Base-by-base conservation (phyloP, 2,329 filamentous ascomycete species). In the Aspergillus sergii region DNA sequence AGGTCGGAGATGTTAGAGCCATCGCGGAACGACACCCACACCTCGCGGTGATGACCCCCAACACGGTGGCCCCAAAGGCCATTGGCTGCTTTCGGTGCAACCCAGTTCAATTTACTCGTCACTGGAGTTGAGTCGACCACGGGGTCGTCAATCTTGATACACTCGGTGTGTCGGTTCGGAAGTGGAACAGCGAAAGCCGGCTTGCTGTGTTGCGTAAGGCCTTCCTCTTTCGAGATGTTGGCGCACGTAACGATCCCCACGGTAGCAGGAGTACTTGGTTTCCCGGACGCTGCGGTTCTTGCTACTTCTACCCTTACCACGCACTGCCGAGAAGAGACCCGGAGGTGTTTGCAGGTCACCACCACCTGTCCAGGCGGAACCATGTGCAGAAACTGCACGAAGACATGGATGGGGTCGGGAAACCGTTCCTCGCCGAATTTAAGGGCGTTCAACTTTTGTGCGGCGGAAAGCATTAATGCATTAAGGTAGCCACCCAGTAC, bases 21-120 rank as follows among this genome's bases (percentile, higher is more conserved):
- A 51, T 70, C 68, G n/a, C 64, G 62, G 53, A 69, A 68, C 5
- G 69, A 70, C 11, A 71, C 36, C 69, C 68, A 71, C 4, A 70
- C 65, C 36, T 71, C 69, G 9, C 69, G 64, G 19, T 68, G 39
- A 48, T 71, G 68, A 3, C 69, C 68, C 11, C 69, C 69, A 4
- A 71, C 54, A 12, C 69, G 60, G 26, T 71, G 69, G n/a, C 69
- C 69, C 68, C 69, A 71, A 32, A 69, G 61, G 23, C 65, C 66
- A 43, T 66, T 57, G 7, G 64, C 39, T 12, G 65, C 64, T 45
- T 60, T 63, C 6, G 69, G 68, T 3, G 68, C 65, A 21, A 70
- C 57, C 69, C 68, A 70, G 34, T 69, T 58, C 46, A 71, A 46
- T 39, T 70, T 68, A 12, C 65, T 57, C 21, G 68, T 69, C 19